Evolutionary conservation across 257 asterid genomes (phyloP).

Genomic region (Penstemon davidsonii): DNA sequence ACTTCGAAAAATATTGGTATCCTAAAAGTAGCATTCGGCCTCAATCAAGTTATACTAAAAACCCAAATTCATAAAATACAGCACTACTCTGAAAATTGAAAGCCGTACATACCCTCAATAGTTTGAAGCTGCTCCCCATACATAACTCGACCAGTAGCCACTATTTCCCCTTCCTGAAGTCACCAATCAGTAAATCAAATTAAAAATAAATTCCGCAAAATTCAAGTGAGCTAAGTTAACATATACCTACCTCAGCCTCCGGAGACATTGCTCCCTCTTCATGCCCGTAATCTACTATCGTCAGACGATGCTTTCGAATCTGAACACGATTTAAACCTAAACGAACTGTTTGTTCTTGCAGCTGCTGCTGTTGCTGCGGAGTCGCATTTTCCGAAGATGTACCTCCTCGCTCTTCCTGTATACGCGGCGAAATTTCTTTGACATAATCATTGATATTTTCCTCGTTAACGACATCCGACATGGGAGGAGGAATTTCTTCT

Average conservation of each 20-base stretch:
- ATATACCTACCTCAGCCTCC: conserved; percentile 67
- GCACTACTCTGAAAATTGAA: neutral
- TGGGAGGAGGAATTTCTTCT: conserved; percentile 30
- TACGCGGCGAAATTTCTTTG: conserved; percentile 31
- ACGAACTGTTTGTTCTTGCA: conserved; percentile 25
- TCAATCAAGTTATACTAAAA: neutral
- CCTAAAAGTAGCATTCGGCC: conserved; percentile 9
- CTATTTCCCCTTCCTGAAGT: conserved; percentile 73
- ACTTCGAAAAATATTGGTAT: neutral
- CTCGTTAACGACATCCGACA: conserved; percentile 26
- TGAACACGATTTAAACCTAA: conserved; percentile 32
- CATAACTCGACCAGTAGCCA: conserved; percentile 50
- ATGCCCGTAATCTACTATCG: conserved; percentile 84
- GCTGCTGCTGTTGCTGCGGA: conserved; percentile 42
- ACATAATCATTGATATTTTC: conserved; percentile 33
- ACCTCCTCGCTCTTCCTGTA: conserved; percentile 38
- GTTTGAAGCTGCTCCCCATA: conserved; percentile 58
- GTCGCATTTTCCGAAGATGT: conserved; percentile 44
- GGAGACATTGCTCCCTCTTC: conserved; percentile 90
- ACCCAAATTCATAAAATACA: conserved; percentile 1
- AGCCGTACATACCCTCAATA: conserved; percentile 52
- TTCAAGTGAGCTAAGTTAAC: neutral
- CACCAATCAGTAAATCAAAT: conserved; percentile 23
- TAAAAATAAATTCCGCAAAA: neutral
- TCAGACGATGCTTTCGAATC: conserved; percentile 41